These are phyloP conservation scores for Fusarium albidum DNA, from an alignment of 2,329 filamentous ascomycete genomes.

Conservation along the genomic window DNA sequence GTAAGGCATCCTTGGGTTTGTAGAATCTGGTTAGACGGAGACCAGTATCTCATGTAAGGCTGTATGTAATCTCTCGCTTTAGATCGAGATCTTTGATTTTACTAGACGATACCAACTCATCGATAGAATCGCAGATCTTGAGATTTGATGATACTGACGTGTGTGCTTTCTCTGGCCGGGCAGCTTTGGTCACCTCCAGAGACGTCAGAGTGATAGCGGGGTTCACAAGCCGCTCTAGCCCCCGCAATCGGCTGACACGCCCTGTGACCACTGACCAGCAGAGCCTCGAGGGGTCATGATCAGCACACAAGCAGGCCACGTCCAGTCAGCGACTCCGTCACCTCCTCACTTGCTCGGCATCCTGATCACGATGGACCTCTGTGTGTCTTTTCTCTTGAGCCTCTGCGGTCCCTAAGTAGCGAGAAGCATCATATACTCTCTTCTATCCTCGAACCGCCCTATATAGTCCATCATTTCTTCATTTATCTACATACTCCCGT, in stretches of 20 bases:
- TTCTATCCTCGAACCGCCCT: not conserved
- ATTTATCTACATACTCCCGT: too few species aligned
- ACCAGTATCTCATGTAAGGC: too few species aligned
- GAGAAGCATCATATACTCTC: not conserved
- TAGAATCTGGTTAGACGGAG: too few species aligned
- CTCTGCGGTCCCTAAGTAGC: constrained; percentile 11
- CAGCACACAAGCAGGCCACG: constrained; percentile 33
- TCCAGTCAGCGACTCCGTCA: constrained; percentile 14
- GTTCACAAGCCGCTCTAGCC: constrained; percentile 1
- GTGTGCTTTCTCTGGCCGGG: not conserved
- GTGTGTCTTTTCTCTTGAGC: not conserved
- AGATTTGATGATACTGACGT: not conserved
- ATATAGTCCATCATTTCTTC: not conserved
- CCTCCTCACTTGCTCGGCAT: constrained; percentile 6
- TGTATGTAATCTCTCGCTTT: too few species aligned
- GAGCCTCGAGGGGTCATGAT: constrained; percentile 21
- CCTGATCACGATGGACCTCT: constrained; percentile 22
- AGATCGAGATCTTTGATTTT: too few species aligned
- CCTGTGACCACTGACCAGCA: constrained; percentile 29
- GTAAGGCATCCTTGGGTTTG: too few species aligned
- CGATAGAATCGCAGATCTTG: too few species aligned
- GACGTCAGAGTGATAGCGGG: constrained; percentile 22
- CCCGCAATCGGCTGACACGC: constrained; percentile 34
- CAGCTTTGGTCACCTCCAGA: not conserved
- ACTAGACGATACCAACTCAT: too few species aligned